Conservation (phyloP, 1,139 yeast genomes). For the Hansenula lynferdii region DNA sequence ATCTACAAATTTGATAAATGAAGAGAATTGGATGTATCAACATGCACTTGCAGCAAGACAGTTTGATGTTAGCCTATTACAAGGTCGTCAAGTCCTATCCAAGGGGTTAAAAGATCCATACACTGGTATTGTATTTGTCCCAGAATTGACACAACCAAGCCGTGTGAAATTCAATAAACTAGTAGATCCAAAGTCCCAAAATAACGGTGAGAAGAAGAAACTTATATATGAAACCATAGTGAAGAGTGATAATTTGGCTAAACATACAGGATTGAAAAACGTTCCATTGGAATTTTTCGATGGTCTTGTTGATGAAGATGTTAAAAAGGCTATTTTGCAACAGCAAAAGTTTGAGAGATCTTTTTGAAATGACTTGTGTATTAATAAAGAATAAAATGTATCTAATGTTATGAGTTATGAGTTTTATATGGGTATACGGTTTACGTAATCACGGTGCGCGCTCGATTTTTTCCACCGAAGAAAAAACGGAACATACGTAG, state of each 20-base stretch:
- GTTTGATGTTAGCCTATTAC: conserved; percentile 58
- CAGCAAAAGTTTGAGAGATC: conserved; percentile 57
- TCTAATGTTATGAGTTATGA: no score
- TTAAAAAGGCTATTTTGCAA: conserved; percentile 53
- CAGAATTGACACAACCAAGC: conserved; percentile 72
- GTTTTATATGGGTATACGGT: no score
- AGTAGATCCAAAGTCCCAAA: conserved; percentile 14
- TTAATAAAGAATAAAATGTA: neutral
- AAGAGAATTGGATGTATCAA: conserved; percentile 83
- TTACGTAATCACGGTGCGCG: no score
- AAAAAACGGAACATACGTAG: no score
- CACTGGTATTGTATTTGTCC: conserved; percentile 73
- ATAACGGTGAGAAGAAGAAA: conserved; percentile 24
- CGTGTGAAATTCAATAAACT: conserved; percentile 31
- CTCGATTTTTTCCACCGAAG: no score
- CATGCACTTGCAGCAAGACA: conserved; percentile 74
- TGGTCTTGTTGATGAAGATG: conserved; percentile 51
- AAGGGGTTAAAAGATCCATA: conserved; percentile 77
- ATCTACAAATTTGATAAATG: conserved; percentile 40
- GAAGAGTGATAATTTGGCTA: conserved; percentile 38
- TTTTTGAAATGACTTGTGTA: neutral
- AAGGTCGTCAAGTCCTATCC: conserved; percentile 44
- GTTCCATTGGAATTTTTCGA: conserved; percentile 56
- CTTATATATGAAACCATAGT: conserved; percentile 50
- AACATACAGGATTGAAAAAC: conserved; percentile 57